phyloP scores from a whole-genome alignment of 805 yeast species.

The Zygosaccharomyces bisporus region DNA sequence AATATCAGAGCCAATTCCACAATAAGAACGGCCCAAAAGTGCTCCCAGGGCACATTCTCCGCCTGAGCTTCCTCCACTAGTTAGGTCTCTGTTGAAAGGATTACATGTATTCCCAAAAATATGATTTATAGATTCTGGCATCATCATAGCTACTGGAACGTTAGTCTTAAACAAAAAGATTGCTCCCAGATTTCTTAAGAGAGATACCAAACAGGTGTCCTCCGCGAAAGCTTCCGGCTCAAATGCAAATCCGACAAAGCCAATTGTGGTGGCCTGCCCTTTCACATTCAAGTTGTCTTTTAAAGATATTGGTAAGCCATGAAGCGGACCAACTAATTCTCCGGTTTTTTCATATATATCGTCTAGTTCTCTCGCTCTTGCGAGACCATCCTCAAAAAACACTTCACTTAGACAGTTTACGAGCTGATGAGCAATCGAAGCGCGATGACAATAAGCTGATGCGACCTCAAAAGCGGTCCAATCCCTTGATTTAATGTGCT shows the following conservation, averaged over 20 bases:
- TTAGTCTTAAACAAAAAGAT: slow-evolving; percentile 61
- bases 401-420: slow-evolving; percentile 42
- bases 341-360: slow-evolving; percentile 46
- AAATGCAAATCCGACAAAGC: slow-evolving; percentile 49
- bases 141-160: slow-evolving; percentile 68
- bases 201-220: slow-evolving; percentile 45
- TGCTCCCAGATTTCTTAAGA: slow-evolving; percentile 51
- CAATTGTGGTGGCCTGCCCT: slow-evolving; percentile 55
- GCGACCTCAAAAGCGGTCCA: slow-evolving; percentile 46
- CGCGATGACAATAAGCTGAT: slow-evolving; percentile 54
- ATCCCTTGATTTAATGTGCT: slow-evolving; percentile 32
- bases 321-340: slow-evolving; percentile 59
- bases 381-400: slow-evolving; percentile 57
- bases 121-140: slow-evolving; percentile 56
- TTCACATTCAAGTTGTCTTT: slow-evolving; percentile 59
- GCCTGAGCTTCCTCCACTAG: slow-evolving; percentile 67
- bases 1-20: slow-evolving; percentile 67
- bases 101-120: slow-evolving; percentile 56
- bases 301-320: slow-evolving; percentile 64
- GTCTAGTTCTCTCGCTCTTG: slow-evolving; percentile 54
- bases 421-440: slow-evolving; percentile 56
- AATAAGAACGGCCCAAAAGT: slow-evolving; percentile 50
- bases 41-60: slow-evolving; percentile 66
- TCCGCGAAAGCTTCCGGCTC: slow-evolving; percentile 41
- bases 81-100: slow-evolving; percentile 51